Evolutionary conservation across 345 rosid species (phyloP).

Genomic region (Pistacia atlantica): DNA sequence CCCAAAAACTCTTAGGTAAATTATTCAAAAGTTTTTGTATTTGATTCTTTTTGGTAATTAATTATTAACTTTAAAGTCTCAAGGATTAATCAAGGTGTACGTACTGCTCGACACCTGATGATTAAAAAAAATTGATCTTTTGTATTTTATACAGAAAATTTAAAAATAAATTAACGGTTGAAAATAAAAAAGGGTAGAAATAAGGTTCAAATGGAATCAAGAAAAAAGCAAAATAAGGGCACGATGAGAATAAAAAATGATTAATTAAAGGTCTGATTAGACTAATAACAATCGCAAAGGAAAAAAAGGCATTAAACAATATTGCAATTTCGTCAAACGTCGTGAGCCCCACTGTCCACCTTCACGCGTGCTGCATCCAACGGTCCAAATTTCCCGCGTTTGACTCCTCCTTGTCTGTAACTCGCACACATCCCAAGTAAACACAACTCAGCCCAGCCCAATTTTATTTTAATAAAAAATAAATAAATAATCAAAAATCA

Average conservation of each 20-base stretch:
- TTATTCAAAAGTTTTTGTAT: too few relatives aligned
- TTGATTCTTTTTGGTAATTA: too few relatives aligned
- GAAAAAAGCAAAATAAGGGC: not conserved
- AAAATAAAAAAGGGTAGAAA: not conserved
- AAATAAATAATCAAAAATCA: not conserved
- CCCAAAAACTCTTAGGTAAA: too few relatives aligned
- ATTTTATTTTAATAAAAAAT: too few relatives aligned
- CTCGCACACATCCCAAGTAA: constrained; percentile 35
- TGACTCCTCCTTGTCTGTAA: constrained; percentile 42
- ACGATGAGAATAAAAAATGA: not conserved
- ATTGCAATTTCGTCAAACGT: constrained; percentile 20
- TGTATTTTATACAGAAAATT: too few relatives aligned
- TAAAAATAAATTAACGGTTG: too few relatives aligned
- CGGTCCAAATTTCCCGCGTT: constrained; percentile 33
- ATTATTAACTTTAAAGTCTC: too few relatives aligned
- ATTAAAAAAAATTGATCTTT: too few relatives aligned
- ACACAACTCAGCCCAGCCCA: not conserved
- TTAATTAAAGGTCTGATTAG: not conserved
- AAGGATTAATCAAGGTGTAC: too few relatives aligned
- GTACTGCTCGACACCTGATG: too few relatives aligned
- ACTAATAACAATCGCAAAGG: not conserved
- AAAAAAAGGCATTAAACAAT: not conserved
- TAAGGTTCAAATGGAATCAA: too few relatives aligned
- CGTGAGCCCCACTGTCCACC: constrained; percentile 22
- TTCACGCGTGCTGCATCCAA: constrained; percentile 33